Percentiles rank a stretch among this genome's conserved stretches.
phyloP scores from a whole-genome alignment of 495 filamentous ascomycete species.

The Aspergillus olivimuriae region DNA sequence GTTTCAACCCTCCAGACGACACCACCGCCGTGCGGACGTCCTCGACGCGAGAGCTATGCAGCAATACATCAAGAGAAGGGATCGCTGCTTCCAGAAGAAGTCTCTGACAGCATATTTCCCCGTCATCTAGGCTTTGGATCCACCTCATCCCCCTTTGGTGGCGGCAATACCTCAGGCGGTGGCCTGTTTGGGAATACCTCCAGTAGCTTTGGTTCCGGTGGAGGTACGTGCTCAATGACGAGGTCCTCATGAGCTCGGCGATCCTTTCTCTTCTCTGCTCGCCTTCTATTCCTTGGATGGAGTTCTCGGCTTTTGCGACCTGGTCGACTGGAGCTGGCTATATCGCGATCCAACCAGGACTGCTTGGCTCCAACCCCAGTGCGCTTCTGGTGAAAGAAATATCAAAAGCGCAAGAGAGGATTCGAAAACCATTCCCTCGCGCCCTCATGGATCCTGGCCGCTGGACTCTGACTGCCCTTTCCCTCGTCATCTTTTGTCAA shows the following conservation, averaged over 20 bases:
- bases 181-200: constrained; percentile 42
- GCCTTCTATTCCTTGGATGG: not conserved
- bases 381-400: too few relatives aligned
- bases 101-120: constrained; percentile 40
- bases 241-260: constrained; percentile 24
- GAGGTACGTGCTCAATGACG: constrained; percentile 44
- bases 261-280: constrained; percentile 17
- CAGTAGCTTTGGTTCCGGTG: constrained; percentile 51
- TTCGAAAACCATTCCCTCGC: too few relatives aligned
- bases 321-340: too few relatives aligned
- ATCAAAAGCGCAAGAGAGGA: too few relatives aligned
- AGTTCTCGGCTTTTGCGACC: not conserved
- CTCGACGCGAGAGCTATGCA: constrained; percentile 27
- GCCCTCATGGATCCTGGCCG: too few relatives aligned
- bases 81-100: constrained; percentile 29
- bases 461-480: too few relatives aligned
- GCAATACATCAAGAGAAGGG: constrained; percentile 36
- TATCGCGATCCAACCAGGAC: too few relatives aligned
- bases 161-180: constrained; percentile 25
- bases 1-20: constrained; percentile 3
- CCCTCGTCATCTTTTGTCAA: too few relatives aligned
- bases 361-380: too few relatives aligned
- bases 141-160: constrained; percentile 34
- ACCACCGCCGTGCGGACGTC: constrained; percentile 19
- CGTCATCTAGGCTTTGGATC: constrained; percentile 56